Evolutionary conservation across 257 asterid genomes (phyloP).

Genomic region (Gardenia jasminoides): DNA sequence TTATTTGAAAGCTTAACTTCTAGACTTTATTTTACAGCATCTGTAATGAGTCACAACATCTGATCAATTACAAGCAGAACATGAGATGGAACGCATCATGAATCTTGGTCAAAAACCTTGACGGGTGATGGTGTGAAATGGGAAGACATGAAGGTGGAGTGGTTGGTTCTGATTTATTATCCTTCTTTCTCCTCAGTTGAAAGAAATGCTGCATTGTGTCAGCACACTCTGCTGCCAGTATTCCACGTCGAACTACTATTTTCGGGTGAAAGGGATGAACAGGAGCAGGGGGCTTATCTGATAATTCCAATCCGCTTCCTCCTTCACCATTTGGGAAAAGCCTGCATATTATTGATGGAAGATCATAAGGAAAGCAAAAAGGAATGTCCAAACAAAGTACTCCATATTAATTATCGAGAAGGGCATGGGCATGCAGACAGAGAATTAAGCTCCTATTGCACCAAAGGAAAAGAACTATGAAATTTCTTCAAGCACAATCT

Average conservation of each 20-base stretch:
- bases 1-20: neutral
- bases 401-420: neutral
- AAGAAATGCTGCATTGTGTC: slow-evolving; percentile 89
- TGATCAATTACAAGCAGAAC: slow-evolving; percentile 51
- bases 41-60: neutral
- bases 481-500: neutral
- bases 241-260: slow-evolving; percentile 65
- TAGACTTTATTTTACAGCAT: neutral
- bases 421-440: neutral
- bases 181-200: slow-evolving; percentile 67
- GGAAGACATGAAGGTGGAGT: slow-evolving; percentile 64
- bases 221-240: slow-evolving; percentile 81
- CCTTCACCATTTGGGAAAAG: slow-evolving; percentile 77
- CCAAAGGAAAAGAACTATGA: neutral
- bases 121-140: slow-evolving; percentile 48
- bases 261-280: slow-evolving; percentile 96
- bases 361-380: neutral
- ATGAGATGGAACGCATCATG: slow-evolving; percentile 58
- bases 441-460: neutral
- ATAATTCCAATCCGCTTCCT: slow-evolving; percentile 43
- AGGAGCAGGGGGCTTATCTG: slow-evolving; percentile 74
- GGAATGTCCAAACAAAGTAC: neutral
- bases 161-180: slow-evolving; percentile 42
- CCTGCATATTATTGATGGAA: slow-evolving; percentile 39
- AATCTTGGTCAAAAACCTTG: slow-evolving; percentile 65